Percentiles rank a stretch among this genome's conserved stretches.
Conservation (phyloP, 768 basidiomycete species). For the Strobilomyces dryophilus region DNA sequence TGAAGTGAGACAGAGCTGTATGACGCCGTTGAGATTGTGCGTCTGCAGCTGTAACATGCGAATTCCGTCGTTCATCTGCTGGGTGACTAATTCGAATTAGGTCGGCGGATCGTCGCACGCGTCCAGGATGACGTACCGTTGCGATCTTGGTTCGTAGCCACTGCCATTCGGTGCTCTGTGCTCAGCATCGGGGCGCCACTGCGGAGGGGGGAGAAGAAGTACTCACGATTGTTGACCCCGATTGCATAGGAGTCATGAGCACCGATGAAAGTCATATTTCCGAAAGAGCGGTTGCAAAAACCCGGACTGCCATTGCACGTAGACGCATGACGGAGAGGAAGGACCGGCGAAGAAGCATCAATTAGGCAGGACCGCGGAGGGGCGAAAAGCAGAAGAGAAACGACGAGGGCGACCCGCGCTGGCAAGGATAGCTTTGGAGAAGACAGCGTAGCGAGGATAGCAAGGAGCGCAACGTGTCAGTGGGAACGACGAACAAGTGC, state of each 20-base stretch:
- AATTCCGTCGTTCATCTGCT: constrained; percentile 78
- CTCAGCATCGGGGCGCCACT: not conserved
- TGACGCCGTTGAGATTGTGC: constrained; percentile 54
- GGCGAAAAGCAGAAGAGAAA: constrained; percentile 6
- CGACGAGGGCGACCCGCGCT: constrained; percentile 19
- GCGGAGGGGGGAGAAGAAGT: not conserved
- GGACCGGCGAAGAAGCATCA: constrained; percentile 12
- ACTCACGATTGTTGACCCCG: constrained; percentile 60
- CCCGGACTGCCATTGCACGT: constrained; percentile 83
- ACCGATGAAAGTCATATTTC: constrained; percentile 85
- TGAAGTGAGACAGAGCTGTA: constrained; percentile 78
- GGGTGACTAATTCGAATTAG: constrained; percentile 53
- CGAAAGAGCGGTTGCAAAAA: constrained; percentile 71
- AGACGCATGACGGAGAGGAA: constrained; percentile 47
- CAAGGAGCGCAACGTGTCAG: not conserved
- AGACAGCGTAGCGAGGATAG: not conserved
- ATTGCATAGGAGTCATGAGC: constrained; percentile 91
- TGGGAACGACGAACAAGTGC: not conserved
- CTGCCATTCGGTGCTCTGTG: constrained; percentile 32
- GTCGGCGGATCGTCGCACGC: not conserved
- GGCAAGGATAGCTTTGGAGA: not conserved
- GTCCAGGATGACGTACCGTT: constrained; percentile 45
- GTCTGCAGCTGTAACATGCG: constrained; percentile 83
- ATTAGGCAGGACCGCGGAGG: not conserved
- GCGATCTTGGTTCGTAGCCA: constrained; percentile 76